Evolutionary conservation across 2,329 filamentous ascomycete genomes (phyloP), one percentile per base, ranked within the genome.

Genomic region (Cladosporium sp.): DNA sequence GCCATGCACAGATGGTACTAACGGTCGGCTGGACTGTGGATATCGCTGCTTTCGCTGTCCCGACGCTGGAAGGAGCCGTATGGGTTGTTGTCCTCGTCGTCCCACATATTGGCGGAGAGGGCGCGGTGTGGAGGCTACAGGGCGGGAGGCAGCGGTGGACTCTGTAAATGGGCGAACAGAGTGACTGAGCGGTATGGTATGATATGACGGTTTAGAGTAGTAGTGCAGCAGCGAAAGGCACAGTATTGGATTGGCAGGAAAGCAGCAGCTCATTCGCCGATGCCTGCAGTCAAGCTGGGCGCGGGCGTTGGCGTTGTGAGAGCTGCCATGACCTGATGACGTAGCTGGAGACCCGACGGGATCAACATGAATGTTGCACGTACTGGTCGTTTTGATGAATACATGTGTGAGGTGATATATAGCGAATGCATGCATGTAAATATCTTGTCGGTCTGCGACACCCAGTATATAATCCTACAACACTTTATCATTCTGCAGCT

Each of bases 31-130:
- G 73, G 72, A 55, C 73, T 73, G 15, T 72, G 71, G 3, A 74
- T 67, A 36, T 90, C 90, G 32, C 90, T 92, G 55, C 88, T 85
- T 77, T 90, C 88, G 68, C 91, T 92, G 79, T 96, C 92, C 74
- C 92, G 88, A 74, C 91, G 90, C 78, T 95, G 92, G 82, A 96
- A 97, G 79, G 92, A 94, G 74, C 93, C 93, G 76, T 98, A 97
- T 5, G 94, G 94, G 78, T 98, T 98, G 81, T 98, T 98, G 77
- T 98, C 92, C 82, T 98, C 94, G 84, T 98, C 93, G 85, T 97
- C 96, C 94, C 94, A 98, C 94, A 98, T 98, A 72, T 74, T 59
- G 34, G 47, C 44, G 55, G 49, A 44, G 55, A 55, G 30, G 11
- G 52, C 30, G 54, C 14, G 44, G 58, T 60, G 18, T 10, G 14